Percentiles rank a stretch among this genome's conserved stretches.
These are phyloP conservation scores for Backusella liffmaniae DNA, from an alignment of 192 early-diverging fungal genomes.

Conservation along the genomic window DNA sequence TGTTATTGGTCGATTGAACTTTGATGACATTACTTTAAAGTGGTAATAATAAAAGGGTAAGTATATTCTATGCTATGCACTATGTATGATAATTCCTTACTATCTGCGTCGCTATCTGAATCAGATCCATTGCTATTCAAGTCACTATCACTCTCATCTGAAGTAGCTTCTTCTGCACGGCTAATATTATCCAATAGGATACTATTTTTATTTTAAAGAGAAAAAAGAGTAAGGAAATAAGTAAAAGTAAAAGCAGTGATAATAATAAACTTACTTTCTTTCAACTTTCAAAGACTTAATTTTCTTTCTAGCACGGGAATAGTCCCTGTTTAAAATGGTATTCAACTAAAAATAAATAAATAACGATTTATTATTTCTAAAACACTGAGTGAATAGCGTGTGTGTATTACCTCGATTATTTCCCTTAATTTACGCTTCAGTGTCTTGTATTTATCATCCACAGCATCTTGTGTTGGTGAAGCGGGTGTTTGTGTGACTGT, in stretches of 20 bases:
- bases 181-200: constrained; percentile 30
- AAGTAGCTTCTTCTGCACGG: constrained; percentile 12
- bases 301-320: constrained; percentile 23
- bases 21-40: constrained; percentile 1
- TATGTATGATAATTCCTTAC: background rate
- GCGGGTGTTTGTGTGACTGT: constrained; percentile 9
- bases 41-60: background rate
- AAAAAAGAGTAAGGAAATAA: background rate
- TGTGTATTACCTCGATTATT: constrained; percentile 40
- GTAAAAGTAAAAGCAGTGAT: background rate
- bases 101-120: constrained; percentile 14
- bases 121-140: constrained; percentile 20
- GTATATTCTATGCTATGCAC: background rate
- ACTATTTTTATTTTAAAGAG: background rate
- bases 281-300: constrained; percentile 26
- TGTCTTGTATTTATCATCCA: constrained; percentile 42
- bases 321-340: constrained; percentile 20
- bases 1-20: background rate
- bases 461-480: constrained; percentile 15
- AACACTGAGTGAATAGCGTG: background rate
- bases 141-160: constrained; percentile 29
- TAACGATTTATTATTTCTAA: background rate
- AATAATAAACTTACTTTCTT: constrained; percentile 21
- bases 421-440: constrained; percentile 45
- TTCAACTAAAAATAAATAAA: constrained; percentile 12